A percentile compares a stretch with the other conserved stretches of the same genome.
phyloP scores from a whole-genome alignment of 257 asterid genomes.

The Galeopsis tetrahit region DNA sequence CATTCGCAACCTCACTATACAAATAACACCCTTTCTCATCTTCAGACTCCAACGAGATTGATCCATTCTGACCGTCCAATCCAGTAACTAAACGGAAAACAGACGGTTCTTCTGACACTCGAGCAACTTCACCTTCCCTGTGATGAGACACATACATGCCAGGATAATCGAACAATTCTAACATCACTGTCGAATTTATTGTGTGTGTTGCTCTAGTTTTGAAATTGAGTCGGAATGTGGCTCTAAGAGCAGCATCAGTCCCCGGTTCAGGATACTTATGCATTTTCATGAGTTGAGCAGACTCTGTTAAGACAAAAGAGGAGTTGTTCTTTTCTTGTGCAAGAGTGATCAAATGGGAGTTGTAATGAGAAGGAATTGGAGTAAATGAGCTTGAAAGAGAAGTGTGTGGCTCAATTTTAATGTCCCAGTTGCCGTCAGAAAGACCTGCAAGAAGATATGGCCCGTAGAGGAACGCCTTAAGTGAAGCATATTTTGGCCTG shows the following conservation, averaged over 20 bases:
- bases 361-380: constrained; percentile 63
- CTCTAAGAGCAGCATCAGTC: constrained; percentile 59
- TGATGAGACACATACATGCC: constrained; percentile 60
- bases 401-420: constrained; percentile 39
- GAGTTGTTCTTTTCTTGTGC: constrained; percentile 52
- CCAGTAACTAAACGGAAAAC: constrained; percentile 55
- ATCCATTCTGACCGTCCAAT: constrained; percentile 41
- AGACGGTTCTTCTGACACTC: constrained; percentile 36
- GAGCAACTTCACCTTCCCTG: constrained; percentile 52
- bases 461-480: constrained; percentile 81
- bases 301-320: constrained; percentile 46
- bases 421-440: constrained; percentile 72
- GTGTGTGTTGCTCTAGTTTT: constrained; percentile 31
- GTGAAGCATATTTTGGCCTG: constrained; percentile 66
- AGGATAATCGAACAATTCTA: constrained; percentile 76
- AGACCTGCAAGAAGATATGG: constrained; percentile 88
- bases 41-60: constrained; percentile 60
- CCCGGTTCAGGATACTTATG: constrained; percentile 58
- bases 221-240: constrained; percentile 66
- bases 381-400: constrained; percentile 49
- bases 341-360: constrained; percentile 60
- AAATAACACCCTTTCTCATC: constrained; percentile 51
- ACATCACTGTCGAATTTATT: constrained; percentile 45
- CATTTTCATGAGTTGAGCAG: constrained; percentile 46
- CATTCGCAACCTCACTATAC: constrained; percentile 36